Percentiles rank a stretch among this genome's conserved stretches.
Conservation (phyloP, 306 rosid genomes). For the Ziziphus jujuba region DNA sequence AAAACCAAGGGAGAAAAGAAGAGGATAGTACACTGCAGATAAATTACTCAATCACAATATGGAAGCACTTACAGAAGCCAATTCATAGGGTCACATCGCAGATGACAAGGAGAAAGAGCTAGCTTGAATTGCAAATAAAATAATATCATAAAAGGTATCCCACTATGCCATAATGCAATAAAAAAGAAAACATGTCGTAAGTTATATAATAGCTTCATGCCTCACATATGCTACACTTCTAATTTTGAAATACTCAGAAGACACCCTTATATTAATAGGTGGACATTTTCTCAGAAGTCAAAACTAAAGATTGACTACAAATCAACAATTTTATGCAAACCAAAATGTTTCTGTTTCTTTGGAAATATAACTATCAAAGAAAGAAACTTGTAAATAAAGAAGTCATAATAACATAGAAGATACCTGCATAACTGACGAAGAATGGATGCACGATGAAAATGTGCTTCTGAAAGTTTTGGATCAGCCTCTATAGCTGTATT, state of each 20-base stretch:
- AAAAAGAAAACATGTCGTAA: not conserved
- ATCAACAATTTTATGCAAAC: not conserved
- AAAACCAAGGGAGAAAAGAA: too few relatives aligned
- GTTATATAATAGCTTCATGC: too few relatives aligned
- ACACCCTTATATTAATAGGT: not conserved
- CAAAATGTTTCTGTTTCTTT: not conserved
- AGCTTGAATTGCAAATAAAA: not conserved
- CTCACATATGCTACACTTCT: too few relatives aligned
- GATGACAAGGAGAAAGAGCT: not conserved
- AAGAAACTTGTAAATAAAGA: slow-evolving; percentile 19
- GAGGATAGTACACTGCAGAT: too few relatives aligned
- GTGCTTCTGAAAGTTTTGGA: slow-evolving; percentile 86
- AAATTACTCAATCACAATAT: not conserved
- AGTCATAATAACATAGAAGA: not conserved
- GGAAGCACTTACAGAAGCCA: not conserved
- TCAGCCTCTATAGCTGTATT: slow-evolving; percentile 95
- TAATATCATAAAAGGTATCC: not conserved
- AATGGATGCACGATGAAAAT: slow-evolving; percentile 75
- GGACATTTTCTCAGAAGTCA: not conserved
- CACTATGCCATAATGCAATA: not conserved
- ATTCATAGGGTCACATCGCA: not conserved
- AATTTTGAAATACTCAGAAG: too few relatives aligned
- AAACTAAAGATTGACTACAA: not conserved
- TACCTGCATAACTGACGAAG: slow-evolving; percentile 98
- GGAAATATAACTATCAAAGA: not conserved